Evolutionary conservation across 2,329 filamentous ascomycete species (phyloP).

Genomic region (Penicillium aurantiogriseum): DNA sequence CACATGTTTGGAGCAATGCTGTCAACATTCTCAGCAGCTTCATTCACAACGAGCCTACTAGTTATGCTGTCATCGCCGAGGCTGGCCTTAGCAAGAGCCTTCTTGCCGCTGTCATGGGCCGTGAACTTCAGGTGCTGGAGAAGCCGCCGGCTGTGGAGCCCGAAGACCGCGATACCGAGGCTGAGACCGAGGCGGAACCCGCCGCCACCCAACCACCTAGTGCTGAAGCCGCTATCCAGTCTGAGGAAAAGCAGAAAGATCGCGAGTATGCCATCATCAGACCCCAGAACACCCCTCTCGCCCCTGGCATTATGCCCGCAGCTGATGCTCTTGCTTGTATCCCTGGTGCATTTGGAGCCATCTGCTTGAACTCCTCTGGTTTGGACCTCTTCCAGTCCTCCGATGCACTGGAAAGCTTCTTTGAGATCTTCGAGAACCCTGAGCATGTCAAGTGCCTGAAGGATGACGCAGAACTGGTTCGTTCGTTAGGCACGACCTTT

Average conservation of each 20-base stretch:
- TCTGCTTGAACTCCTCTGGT: constrained; percentile 84
- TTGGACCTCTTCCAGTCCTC: constrained; percentile 85
- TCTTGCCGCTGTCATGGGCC: constrained; percentile 71
- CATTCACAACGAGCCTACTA: constrained; percentile 98
- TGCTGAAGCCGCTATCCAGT: constrained; percentile 27
- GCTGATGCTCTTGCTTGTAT: constrained; percentile 84
- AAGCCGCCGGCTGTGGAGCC: constrained; percentile 27
- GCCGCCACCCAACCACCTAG: constrained; percentile 42
- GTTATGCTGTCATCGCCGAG: constrained; percentile 92
- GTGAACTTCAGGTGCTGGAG: constrained; percentile 38
- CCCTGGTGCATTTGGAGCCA: constrained; percentile 84
- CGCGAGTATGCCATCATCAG: constrained; percentile 35
- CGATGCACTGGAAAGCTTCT: constrained; percentile 77
- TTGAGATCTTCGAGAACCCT: constrained; percentile 95
- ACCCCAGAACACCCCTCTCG: constrained; percentile 42
- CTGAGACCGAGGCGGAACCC: constrained; percentile 34
- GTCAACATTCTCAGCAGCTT: constrained; percentile 92
- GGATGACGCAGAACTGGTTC: constrained; percentile 68
- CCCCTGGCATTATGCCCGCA: constrained; percentile 77
- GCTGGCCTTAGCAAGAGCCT: constrained; percentile 85
- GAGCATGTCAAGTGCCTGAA: constrained; percentile 83
- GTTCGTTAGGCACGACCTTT: constrained; percentile 76
- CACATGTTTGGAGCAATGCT: constrained; percentile 92
- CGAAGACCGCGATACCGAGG: constrained; percentile 25
- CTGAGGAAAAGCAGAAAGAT: constrained; percentile 22